Conservation (phyloP, 2,329 filamentous ascomycete species). For the Penicillium sp. region DNA sequence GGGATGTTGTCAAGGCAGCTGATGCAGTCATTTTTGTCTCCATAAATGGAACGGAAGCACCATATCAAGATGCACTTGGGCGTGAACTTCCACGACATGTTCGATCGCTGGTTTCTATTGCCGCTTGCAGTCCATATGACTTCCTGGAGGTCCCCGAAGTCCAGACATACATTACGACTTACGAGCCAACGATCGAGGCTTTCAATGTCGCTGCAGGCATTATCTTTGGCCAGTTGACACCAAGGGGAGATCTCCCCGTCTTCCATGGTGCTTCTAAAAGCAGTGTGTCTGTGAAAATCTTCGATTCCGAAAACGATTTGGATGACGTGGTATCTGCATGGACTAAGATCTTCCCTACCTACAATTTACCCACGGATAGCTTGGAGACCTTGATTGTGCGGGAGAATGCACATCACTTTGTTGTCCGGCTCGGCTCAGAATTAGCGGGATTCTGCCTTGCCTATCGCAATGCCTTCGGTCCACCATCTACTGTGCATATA, state of each 20-base stretch:
- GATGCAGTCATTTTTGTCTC: constrained; percentile 44
- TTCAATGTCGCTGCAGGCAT: constrained; percentile 42
- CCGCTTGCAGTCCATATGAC: constrained; percentile 48
- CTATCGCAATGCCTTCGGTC: constrained; percentile 29
- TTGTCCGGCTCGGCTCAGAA: constrained; percentile 29
- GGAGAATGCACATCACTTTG: constrained; percentile 34
- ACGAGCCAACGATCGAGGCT: constrained; percentile 47
- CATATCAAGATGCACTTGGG: constrained; percentile 39
- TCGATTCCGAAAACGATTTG: constrained; percentile 28
- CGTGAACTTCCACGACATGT: constrained; percentile 31
- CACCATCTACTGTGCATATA: constrained; percentile 31
- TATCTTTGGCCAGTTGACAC: constrained; percentile 37
- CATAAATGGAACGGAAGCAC: constrained; percentile 40
- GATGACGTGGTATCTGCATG: constrained; percentile 34
- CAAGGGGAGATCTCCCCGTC: constrained; percentile 41
- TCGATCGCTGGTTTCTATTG: constrained; percentile 39
- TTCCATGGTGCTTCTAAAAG: constrained; percentile 15
- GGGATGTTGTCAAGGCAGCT: constrained; percentile 34
- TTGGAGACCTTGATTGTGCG: constrained; percentile 30
- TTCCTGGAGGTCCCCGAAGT: constrained; percentile 40
- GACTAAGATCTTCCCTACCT: constrained; percentile 39
- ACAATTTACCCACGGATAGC: constrained; percentile 30
- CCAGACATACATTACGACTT: constrained; percentile 46
- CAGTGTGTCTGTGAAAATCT: constrained; percentile 14
- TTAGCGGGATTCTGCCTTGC: constrained; percentile 42